Evolutionary conservation across 305 asterid genomes (phyloP).

Genomic region (Euphrasia arctica): DNA sequence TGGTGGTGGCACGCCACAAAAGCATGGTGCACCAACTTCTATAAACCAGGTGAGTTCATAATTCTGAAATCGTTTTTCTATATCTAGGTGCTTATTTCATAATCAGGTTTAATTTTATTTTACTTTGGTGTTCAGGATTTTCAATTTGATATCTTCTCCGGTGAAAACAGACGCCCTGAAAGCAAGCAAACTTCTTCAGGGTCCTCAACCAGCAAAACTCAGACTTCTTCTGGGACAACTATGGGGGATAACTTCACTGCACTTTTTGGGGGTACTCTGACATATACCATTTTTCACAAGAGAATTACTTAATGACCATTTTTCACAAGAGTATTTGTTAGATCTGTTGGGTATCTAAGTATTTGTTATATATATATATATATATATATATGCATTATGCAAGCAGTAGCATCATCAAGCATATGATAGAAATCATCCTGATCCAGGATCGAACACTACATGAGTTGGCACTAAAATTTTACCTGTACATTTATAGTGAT

Average conservation of each 20-base stretch:
- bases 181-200: conserved; percentile 30
- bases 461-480: neutral
- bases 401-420: conserved; percentile 10
- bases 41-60: conserved; percentile 39
- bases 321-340: conserved; percentile 10
- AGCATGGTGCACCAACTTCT: conserved; percentile 30
- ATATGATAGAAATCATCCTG: neutral
- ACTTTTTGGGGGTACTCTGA: conserved; percentile 51
- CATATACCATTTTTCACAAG: conserved; percentile 14
- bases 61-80: conserved; percentile 14
- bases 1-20: conserved; percentile 27
- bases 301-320: neutral
- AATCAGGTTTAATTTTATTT: conserved; percentile 9
- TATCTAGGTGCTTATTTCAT: conserved; percentile 3
- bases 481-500: neutral
- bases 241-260: conserved; percentile 38
- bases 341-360: neutral
- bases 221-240: conserved; percentile 29
- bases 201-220: conserved; percentile 29
- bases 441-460: too few relatives aligned
- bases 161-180: conserved; percentile 21
- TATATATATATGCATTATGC: too few relatives aligned
- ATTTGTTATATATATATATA: too few relatives aligned
- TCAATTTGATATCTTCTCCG: conserved; percentile 34
- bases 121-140: conserved; percentile 39